These are phyloP conservation scores for Chaetomiaceae sp. DNA, from an alignment of 2,329 filamentous ascomycete species.

Conservation along the genomic window DNA sequence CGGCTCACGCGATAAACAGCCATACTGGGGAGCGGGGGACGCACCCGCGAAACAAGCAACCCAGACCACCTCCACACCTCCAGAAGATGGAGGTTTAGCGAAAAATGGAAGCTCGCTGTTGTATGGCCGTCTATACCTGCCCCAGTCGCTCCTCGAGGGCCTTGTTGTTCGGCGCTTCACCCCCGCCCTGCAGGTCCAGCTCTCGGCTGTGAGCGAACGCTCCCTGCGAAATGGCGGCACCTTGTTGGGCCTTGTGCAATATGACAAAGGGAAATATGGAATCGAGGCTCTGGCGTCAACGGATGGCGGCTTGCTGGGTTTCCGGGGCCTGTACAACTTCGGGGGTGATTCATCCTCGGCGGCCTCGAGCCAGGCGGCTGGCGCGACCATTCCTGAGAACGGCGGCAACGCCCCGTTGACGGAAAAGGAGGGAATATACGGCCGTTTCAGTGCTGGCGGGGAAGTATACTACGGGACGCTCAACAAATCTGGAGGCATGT, in stretches of 20 bases:
- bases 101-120: slow-evolving; percentile 53
- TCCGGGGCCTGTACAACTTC: slow-evolving; percentile 92
- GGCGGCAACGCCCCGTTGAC: slow-evolving; percentile 20
- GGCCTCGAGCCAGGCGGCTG: slow-evolving; percentile 19
- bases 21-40: slow-evolving; percentile 19
- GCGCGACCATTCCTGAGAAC: slow-evolving; percentile 16
- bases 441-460: slow-evolving; percentile 82
- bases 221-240: slow-evolving; percentile 71
- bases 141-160: slow-evolving; percentile 80
- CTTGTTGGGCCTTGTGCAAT: slow-evolving; percentile 67
- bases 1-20: slow-evolving; percentile 23
- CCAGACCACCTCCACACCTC: slow-evolving; percentile 23
- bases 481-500: slow-evolving; percentile 91
- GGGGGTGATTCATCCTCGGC: slow-evolving; percentile 59
- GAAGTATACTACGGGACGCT: slow-evolving; percentile 94
- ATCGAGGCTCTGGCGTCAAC: slow-evolving; percentile 89
- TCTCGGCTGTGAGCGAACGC: slow-evolving; percentile 72
- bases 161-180: slow-evolving; percentile 75
- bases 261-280: slow-evolving; percentile 81
- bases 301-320: slow-evolving; percentile 81
- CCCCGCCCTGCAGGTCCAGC: slow-evolving; percentile 70
- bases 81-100: slow-evolving; percentile 6
- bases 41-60: slow-evolving; percentile 13
- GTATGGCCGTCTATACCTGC: slow-evolving; percentile 76
- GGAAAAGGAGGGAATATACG: slow-evolving; percentile 61